A percentile compares a stretch with the other conserved stretches of the same genome.
phyloP scores from a whole-genome alignment of 2,329 filamentous ascomycete genomes.

The Beauveria asiatica region DNA sequence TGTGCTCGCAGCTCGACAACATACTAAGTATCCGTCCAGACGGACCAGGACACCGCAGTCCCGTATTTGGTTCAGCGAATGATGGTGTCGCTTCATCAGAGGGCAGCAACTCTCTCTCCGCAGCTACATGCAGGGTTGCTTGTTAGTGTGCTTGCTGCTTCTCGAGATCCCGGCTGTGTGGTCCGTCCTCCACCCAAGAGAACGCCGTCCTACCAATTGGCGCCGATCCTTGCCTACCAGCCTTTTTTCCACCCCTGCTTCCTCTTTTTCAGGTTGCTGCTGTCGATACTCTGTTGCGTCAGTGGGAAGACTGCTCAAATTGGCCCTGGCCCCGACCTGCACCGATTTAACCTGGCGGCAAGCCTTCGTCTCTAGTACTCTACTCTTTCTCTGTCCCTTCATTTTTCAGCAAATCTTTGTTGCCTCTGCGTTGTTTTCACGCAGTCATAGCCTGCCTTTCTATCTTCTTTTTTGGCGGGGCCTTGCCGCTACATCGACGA shows the following conservation, averaged over 20 bases:
- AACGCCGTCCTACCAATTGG: not conserved
- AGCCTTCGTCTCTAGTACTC: not conserved
- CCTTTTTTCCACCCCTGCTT: not conserved
- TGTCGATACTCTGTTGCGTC: conserved; percentile 1
- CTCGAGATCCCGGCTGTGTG: conserved; percentile 8
- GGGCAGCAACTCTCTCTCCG: too few species aligned
- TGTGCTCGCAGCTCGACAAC: too few species aligned
- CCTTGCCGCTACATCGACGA: not conserved
- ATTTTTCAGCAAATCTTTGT: not conserved
- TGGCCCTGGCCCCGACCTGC: not conserved
- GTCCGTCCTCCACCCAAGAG: not conserved
- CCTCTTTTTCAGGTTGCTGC: not conserved
- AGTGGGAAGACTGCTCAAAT: conserved; percentile 1
- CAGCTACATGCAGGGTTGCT: not conserved
- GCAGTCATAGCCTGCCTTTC: not conserved
- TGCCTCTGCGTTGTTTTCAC: not conserved
- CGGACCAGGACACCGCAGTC: too few species aligned
- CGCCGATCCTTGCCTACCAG: conserved; percentile 5
- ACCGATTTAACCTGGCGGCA: not conserved
- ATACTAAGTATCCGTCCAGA: too few species aligned
- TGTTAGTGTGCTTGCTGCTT: not conserved
- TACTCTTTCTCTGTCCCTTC: not conserved
- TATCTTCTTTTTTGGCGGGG: not conserved
- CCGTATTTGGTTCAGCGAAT: too few species aligned
- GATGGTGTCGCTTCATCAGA: too few species aligned